Base-by-base conservation (phyloP, 2,329 filamentous ascomycete genomes). In the Blumeria graminis region DNA sequence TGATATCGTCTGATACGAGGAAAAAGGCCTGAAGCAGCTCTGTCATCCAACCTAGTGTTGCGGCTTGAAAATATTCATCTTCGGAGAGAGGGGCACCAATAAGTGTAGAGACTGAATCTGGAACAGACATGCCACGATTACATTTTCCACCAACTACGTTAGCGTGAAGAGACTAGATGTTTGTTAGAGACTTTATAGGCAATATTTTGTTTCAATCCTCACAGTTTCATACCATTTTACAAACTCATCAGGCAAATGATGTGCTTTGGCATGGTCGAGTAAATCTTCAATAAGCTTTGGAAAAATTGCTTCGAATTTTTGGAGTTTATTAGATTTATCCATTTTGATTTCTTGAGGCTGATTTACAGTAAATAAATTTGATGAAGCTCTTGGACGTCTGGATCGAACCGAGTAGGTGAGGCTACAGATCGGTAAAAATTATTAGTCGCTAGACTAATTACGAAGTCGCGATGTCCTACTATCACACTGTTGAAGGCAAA, bases 1-100 rank as follows among this genome's bases (percentile, higher is more conserved):
- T 98, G 66, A 98, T 95, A 70, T 98, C 92, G 72, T 98, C 92
- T 48, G 86, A 88, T 62, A 98, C 92, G 58, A 98, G 81, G 80
- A 98, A 96, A 77, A 95, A 96, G 62, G 92, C 90, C 74, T 98
- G 92, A 36, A 98, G 84, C 54, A 98, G 80, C 77, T 98, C 92
- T 61, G 93, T 94, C 77, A 94, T 81, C 92, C 92, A 98, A 67
- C 92, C 92, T 16, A 98, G 78, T 16, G 86, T 84, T 48, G 88
- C 86, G 52, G 90, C 76, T 63, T 86, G 75, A 74, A 93, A 92
- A 76, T 89, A 94, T 71, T 96, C 84, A 58, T 90, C 78, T 60
- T 86, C 76, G 61, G 74, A 78, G 61, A 96, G 80, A 56, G 84
- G 73, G 63, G 76, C 72, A 65, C 78, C 73, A 66, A 89, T 78